These are phyloP conservation scores for Chaetomiaceae sp. DNA, from an alignment of 2,329 filamentous ascomycete genomes.

Conservation along the genomic window DNA sequence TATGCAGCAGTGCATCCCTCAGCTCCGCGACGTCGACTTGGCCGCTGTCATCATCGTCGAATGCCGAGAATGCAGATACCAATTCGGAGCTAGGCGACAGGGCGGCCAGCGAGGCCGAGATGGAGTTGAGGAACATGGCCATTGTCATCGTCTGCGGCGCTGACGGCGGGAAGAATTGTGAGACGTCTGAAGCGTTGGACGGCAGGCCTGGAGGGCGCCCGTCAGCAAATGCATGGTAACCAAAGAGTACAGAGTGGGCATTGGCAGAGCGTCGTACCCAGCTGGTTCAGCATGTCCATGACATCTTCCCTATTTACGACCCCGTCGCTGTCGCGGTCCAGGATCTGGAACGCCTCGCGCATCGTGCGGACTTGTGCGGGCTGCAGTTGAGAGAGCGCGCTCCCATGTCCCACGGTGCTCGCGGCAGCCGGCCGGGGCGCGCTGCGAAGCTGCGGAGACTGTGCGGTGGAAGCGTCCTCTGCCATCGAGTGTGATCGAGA, in stretches of 20 bases:
- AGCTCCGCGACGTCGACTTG: slow-evolving; percentile 82
- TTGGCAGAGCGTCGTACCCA: slow-evolving; percentile 60
- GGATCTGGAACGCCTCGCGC: slow-evolving; percentile 86
- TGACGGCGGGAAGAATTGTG: slow-evolving; percentile 73
- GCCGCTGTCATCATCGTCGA: slow-evolving; percentile 92
- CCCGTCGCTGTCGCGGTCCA: slow-evolving; percentile 85
- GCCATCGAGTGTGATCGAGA: slow-evolving; percentile 26
- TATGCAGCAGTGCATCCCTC: slow-evolving; percentile 75
- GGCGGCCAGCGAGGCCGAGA: slow-evolving; percentile 66
- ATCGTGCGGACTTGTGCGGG: slow-evolving; percentile 79
- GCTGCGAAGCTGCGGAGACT: slow-evolving; percentile 10
- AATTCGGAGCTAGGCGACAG: slow-evolving; percentile 76
- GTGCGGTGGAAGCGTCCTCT: slow-evolving; percentile 11
- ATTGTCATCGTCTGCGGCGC: slow-evolving; percentile 70
- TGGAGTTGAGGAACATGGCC: slow-evolving; percentile 75
- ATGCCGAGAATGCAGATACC: slow-evolving; percentile 84
- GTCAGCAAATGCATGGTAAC: not conserved
- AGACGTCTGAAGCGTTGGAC: slow-evolving; percentile 62
- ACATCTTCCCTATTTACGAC: slow-evolving; percentile 77
- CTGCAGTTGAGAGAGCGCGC: slow-evolving; percentile 65
- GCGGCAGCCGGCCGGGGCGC: slow-evolving; percentile 6
- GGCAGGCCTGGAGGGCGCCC: slow-evolving; percentile 56
- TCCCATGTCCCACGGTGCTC: slow-evolving; percentile 28
- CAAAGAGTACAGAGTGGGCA: not conserved
- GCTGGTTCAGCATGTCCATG: slow-evolving; percentile 76